Evolutionary conservation across 768 basidiomycete genomes (phyloP), one percentile per base, ranked within the genome.

Genomic region (Russula foetens): DNA sequence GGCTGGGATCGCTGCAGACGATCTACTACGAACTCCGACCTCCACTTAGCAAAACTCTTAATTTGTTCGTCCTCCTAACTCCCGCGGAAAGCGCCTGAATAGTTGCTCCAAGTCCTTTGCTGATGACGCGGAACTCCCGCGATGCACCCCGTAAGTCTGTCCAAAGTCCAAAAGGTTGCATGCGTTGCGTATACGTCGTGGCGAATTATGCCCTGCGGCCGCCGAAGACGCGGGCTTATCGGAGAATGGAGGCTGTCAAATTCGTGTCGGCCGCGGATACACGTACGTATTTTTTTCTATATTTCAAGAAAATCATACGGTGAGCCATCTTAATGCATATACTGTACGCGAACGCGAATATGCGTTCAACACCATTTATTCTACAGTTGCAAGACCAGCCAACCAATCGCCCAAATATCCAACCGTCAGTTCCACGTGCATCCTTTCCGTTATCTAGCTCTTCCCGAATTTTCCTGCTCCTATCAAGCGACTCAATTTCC

Each of bases 211-310:
- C 43, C 7, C 49, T 26, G 17, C 50, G 39, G 31, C 26, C 33
- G 50, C 35, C 44, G 51, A 59, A 28, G 23, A n/a, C 7, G 17
- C 52, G 35, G 17, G 9, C 52, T 41, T 29, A 54, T 26, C 46
- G 53, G 59, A 33, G 46, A 48, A 59, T 35, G 21, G 28, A n/a
- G 26, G n/a, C 38, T 41, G 46, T 48, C 53, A 60, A 48, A 31
- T 39, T 41, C 39, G 4, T 54, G 46, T 31, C 29, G 28, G 23
- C 53, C 59, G 41, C 58, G 58, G 44, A 53, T 23, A 24, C 39
- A 29, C 39, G 46, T 15, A 41, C 28, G 19, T 33, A 26, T 49
- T 29, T n/a, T 12, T 17, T 23, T 41, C n/a, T 7, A 15, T 24
- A 24, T 48, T 39, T 23, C 56, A 23, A 26, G 15, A 28, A n/a